phyloP scores from a whole-genome alignment of 441 rosid genomes.

The Melastoma candidum region DNA sequence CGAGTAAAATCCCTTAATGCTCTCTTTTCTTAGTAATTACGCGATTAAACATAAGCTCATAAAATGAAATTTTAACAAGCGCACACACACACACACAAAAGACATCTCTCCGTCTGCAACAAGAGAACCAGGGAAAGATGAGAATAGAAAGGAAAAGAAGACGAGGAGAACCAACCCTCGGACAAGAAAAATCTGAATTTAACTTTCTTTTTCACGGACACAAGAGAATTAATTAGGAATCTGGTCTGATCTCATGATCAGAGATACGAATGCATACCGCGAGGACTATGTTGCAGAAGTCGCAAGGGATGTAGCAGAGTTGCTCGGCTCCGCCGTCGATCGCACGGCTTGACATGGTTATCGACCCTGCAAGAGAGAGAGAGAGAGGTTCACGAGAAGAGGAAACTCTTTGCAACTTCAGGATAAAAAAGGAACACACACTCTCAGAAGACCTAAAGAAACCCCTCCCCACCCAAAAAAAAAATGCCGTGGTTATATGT shows the following conservation, averaged over 20 bases:
- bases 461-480: no score
- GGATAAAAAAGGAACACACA: no score
- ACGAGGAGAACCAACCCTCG: conserved; percentile 28
- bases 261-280: conserved; percentile 43
- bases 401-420: conserved; percentile 3
- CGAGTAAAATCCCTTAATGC: no score
- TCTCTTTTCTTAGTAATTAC: no score
- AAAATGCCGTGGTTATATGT: no score
- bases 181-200: conserved; percentile 4
- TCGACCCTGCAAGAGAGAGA: neutral
- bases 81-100: no score
- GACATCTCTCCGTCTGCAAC: conserved; percentile 2
- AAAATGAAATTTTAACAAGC: no score
- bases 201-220: no score
- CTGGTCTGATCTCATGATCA: no score
- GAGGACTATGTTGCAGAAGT: conserved; percentile 90
- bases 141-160: conserved; percentile 17
- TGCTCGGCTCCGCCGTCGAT: conserved; percentile 47
- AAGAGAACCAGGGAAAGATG: conserved; percentile 19
- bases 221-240: no score
- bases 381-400: conserved; percentile 3
- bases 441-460: no score
- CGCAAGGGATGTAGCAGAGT: conserved; percentile 97
- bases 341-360: conserved; percentile 41
- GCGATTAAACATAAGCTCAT: no score